Conservation (phyloP, 805 yeast species). For the Kuraishia floccosa region DNA sequence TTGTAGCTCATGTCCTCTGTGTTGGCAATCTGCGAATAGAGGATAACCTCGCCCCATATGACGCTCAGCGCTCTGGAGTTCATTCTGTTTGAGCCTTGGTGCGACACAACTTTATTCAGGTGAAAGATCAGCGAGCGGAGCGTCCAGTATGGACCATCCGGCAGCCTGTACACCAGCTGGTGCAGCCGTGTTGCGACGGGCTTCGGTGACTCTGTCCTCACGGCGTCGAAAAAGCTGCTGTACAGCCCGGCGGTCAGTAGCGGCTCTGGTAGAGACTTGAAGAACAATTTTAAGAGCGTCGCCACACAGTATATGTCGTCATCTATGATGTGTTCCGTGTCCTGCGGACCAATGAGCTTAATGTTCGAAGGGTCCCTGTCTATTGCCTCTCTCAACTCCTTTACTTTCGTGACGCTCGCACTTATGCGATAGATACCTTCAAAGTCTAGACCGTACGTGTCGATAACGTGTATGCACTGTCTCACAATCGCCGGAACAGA, state of each 20-base stretch:
- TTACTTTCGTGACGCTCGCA: slow-evolving; percentile 68
- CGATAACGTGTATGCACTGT: slow-evolving; percentile 80
- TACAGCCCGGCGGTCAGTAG: slow-evolving; percentile 57
- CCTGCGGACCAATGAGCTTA: slow-evolving; percentile 34
- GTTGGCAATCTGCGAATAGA: slow-evolving; percentile 23
- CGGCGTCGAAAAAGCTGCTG: slow-evolving; percentile 55
- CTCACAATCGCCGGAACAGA: slow-evolving; percentile 87
- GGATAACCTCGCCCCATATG: slow-evolving; percentile 90
- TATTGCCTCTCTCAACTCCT: slow-evolving; percentile 59
- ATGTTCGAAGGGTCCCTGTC: slow-evolving; percentile 63
- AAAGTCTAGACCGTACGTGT: slow-evolving; percentile 68
- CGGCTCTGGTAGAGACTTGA: slow-evolving; percentile 80
- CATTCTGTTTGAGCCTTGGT: slow-evolving; percentile 68
- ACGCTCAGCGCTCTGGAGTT: slow-evolving; percentile 69
- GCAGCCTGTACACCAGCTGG: slow-evolving; percentile 77
- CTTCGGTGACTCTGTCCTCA: slow-evolving; percentile 50
- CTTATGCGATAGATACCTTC: slow-evolving; percentile 88
- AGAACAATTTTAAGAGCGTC: slow-evolving; percentile 73
- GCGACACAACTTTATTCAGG: slow-evolving; percentile 50
- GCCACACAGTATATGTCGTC: slow-evolving; percentile 86
- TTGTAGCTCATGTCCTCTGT: slow-evolving; percentile 63
- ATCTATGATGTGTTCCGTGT: slow-evolving; percentile 50
- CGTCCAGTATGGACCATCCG: slow-evolving; percentile 93
- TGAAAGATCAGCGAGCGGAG: slow-evolving; percentile 79
- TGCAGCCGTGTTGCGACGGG: slow-evolving; percentile 66